Conservation (phyloP, 2,329 filamentous ascomycete genomes). For the Cladosporium oxysporum region DNA sequence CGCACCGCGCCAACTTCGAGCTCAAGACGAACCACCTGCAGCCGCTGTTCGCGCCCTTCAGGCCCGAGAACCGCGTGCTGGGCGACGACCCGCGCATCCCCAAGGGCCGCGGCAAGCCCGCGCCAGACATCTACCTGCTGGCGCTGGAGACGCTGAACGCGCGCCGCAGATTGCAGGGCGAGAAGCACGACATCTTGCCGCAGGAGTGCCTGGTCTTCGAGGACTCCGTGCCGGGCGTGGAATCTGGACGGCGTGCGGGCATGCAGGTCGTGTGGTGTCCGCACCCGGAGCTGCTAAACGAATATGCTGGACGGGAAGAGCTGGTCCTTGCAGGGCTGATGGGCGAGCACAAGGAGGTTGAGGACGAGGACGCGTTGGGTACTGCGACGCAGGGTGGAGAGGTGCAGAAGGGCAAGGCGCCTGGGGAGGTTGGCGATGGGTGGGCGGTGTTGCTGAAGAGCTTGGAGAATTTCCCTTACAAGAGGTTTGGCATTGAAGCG, state of each 20-base stretch:
- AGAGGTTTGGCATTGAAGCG: conserved; percentile 16
- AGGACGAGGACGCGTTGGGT: conserved; percentile 43
- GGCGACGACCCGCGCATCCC: conserved; percentile 82
- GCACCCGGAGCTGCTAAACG: conserved; percentile 73
- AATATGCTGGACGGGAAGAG: conserved; percentile 74
- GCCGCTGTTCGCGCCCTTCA: conserved; percentile 60
- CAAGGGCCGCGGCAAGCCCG: conserved; percentile 82
- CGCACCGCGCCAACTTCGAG: conserved; percentile 68
- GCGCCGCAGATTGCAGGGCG: conserved; percentile 59
- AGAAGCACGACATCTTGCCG: conserved; percentile 65
- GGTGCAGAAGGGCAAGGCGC: conserved; percentile 47
- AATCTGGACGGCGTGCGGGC: conserved; percentile 83
- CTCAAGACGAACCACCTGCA: conserved; percentile 68
- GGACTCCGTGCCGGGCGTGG: conserved; percentile 89
- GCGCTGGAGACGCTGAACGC: conserved; percentile 84
- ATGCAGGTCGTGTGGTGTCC: conserved; percentile 96
- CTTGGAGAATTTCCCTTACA: conserved; percentile 62
- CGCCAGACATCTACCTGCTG: conserved; percentile 90
- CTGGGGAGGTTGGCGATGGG: conserved; percentile 61
- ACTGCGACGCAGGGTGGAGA: conserved; percentile 37
- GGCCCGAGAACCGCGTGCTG: conserved; percentile 69
- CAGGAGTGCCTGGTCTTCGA: conserved; percentile 96
- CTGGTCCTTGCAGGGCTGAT: conserved; percentile 82
- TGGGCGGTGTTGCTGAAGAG: conserved; percentile 56
- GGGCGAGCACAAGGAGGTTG: conserved; percentile 64